These are phyloP conservation scores for Phytopythium helicoides DNA, from an alignment of 352 stramenopile genomes.

Conservation along the genomic window DNA sequence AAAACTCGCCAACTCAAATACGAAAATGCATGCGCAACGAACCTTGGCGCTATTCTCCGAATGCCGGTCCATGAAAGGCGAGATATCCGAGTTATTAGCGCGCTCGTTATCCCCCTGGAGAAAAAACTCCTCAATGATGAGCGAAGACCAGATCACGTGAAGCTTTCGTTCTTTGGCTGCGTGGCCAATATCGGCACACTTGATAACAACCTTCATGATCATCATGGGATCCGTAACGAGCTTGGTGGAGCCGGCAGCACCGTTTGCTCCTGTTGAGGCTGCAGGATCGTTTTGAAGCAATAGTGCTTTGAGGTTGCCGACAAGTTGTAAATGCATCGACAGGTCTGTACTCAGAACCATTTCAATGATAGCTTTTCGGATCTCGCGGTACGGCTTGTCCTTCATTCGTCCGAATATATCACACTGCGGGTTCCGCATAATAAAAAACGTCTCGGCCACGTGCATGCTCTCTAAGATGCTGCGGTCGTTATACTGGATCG, in stretches of 20 bases:
- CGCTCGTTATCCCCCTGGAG: conserved; percentile 94
- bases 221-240: conserved; percentile 76
- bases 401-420: conserved; percentile 84
- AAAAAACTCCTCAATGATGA: conserved; percentile 95
- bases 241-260: conserved; percentile 4
- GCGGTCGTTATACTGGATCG: conserved; percentile 82
- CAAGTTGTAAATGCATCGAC: conserved; percentile 77
- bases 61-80: conserved; percentile 91
- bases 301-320: conserved; percentile 75
- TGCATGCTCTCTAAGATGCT: conserved; percentile 88
- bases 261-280: neutral
- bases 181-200: conserved; percentile 93
- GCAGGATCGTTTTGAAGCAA: conserved; percentile 36
- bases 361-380: conserved; percentile 83
- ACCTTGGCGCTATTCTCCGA: conserved; percentile 87
- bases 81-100: conserved; percentile 82
- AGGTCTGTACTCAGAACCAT: conserved; percentile 89
- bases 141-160: conserved; percentile 89
- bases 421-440: conserved; percentile 65
- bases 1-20: neutral
- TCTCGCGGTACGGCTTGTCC: conserved; percentile 71
- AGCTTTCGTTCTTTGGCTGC: conserved; percentile 82
- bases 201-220: conserved; percentile 88
- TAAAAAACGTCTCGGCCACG: conserved; percentile 80
- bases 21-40: neutral